Conservation (phyloP, 495 filamentous ascomycete genomes). For the Penicillium pulvis region DNA sequence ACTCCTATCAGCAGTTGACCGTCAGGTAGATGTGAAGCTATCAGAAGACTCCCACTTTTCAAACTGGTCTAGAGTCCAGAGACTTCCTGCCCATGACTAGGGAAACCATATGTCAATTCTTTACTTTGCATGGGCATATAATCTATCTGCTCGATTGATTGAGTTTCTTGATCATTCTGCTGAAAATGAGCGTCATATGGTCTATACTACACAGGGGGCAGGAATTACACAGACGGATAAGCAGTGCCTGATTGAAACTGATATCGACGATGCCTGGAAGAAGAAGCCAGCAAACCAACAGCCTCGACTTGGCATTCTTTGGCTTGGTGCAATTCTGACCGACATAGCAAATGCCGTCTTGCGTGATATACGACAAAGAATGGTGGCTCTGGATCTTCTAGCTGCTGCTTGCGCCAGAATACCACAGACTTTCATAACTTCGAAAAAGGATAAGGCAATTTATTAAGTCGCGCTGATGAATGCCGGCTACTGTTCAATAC, state of each 20-base stretch:
- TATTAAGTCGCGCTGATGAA: constrained; percentile 30
- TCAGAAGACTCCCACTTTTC: constrained; percentile 24
- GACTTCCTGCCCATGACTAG: too few relatives aligned
- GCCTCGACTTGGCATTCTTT: constrained; percentile 24
- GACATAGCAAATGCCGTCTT: constrained; percentile 21
- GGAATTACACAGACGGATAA: too few relatives aligned
- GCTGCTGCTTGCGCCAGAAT: constrained; percentile 28
- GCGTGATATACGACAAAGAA: constrained; percentile 20
- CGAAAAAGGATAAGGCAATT: background rate
- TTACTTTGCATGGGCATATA: too few relatives aligned
- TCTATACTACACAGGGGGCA: too few relatives aligned
- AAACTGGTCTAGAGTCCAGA: constrained; percentile 26
- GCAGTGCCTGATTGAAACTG: too few relatives aligned
- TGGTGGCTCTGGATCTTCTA: constrained; percentile 24
- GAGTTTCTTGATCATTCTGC: too few relatives aligned
- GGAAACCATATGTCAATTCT: too few relatives aligned
- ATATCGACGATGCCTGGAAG: too few relatives aligned
- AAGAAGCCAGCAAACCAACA: constrained; percentile 12
- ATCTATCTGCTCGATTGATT: too few relatives aligned
- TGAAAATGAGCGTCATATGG: too few relatives aligned
- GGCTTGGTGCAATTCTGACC: constrained; percentile 31
- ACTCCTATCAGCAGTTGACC: constrained; percentile 20
- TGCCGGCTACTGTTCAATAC: constrained; percentile 33
- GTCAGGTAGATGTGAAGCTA: constrained; percentile 15
- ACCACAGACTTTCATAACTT: constrained; percentile 28